Evolutionary conservation across 176 grass and related monocot genomes (phyloP).

Genomic region (Bonia amplexicaulis): DNA sequence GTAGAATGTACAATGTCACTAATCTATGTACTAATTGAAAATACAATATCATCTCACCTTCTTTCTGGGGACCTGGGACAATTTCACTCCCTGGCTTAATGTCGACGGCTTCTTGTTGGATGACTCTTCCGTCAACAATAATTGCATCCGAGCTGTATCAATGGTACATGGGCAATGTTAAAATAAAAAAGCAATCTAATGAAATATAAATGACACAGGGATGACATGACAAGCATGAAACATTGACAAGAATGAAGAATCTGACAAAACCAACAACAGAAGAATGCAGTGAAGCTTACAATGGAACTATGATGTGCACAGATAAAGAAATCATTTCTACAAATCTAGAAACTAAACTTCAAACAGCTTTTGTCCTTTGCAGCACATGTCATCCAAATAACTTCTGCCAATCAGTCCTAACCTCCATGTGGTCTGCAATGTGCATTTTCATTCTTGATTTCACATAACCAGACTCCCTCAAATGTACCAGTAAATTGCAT

Average conservation of each 20-base stretch:
- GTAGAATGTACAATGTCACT: not conserved
- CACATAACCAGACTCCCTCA: not conserved
- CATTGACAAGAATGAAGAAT: not conserved
- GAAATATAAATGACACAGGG: not conserved
- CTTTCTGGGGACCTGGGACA: conserved; percentile 72
- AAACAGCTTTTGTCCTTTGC: not conserved
- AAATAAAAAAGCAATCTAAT: not conserved
- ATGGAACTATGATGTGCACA: not conserved
- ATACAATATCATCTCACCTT: conserved; percentile 45
- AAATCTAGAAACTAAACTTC: not conserved
- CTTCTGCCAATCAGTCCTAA: not conserved
- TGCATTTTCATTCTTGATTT: not conserved
- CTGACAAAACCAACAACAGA: not conserved
- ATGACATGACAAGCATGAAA: not conserved
- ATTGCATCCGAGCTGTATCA: conserved; percentile 74
- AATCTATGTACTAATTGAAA: not conserved
- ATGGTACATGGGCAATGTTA: conserved; percentile 20
- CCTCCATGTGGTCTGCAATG: not conserved
- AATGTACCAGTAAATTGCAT: not conserved
- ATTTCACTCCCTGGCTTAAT: conserved; percentile 73
- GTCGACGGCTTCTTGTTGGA: conserved; percentile 61
- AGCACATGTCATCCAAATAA: not conserved
- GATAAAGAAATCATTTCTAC: not conserved
- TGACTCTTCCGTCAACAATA: conserved; percentile 65
- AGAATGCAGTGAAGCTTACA: not conserved